Evolutionary conservation across 768 basidiomycete species (phyloP), one percentile per base, ranked within the genome.

Genomic region (Boletus tomentosulus): DNA sequence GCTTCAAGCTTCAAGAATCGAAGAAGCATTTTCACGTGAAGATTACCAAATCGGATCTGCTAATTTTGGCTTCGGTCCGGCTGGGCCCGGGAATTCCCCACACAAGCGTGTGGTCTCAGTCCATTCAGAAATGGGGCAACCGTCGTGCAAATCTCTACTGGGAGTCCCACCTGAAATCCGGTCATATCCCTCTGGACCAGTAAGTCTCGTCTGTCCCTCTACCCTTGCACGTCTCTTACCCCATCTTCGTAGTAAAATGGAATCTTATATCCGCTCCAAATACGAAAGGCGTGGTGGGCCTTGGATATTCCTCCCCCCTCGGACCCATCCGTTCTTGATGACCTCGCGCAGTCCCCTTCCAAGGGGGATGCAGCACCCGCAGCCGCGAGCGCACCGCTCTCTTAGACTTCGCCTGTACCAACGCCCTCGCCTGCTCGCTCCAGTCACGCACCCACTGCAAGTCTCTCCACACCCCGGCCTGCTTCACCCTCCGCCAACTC

Each of bases 61-160:
- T n/a, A n/a, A n/a, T n/a, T n/a, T n/a, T n/a, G n/a, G n/a, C n/a
- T n/a, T n/a, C n/a, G n/a, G n/a, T n/a, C n/a, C n/a, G n/a, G n/a
- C n/a, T n/a, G n/a, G n/a, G n/a, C n/a, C n/a, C n/a, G n/a, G n/a
- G n/a, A n/a, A n/a, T n/a, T n/a, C n/a, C n/a, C n/a, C n/a, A n/a
- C n/a, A n/a, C n/a, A n/a, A n/a, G n/a, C n/a, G n/a, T n/a, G n/a
- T n/a, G n/a, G n/a, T 50, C 11, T 37, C 48, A 89, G 86, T 84
- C 85, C 2, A 86, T 98, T 49, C 85, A 90, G 68, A 90, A 87
- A 68, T 99, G 96, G 96, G 96, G 96, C 1, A 99, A 99, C n/a
- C n/a, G n/a, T n/a, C n/a, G n/a, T n/a, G n/a, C n/a, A n/a, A n/a
- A n/a, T n/a, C n/a, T n/a, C n/a, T 98, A 98, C 73, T 99, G 96